Base-by-base conservation (phyloP, 2,329 filamentous ascomycete species). In the Albifimbria verrucaria region DNA sequence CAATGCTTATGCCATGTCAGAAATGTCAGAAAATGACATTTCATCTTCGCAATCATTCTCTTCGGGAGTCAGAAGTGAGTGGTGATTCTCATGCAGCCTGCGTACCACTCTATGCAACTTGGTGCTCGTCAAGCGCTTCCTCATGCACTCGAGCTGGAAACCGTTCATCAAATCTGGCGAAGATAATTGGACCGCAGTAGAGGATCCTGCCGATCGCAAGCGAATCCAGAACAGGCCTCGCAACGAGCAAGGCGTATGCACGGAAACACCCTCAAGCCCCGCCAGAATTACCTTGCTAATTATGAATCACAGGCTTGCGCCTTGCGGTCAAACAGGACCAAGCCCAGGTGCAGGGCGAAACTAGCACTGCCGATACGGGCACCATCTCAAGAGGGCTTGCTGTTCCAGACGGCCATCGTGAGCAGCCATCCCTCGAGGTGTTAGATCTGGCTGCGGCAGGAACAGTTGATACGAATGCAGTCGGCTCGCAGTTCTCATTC, bases 211-310 rank as follows among this genome's bases (percentile, higher is more conserved):
- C 3, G 47, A 59, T 12, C 48, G 55, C 3, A 60, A 59, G 20
- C 54, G 55, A 7, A 55, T 60, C 21, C 58, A 60, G 43, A 60
- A 60, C 44, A 52, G 58, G 24, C 52, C 59, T 53, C 58, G 1
- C 58, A 60, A 6, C 41, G 58, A 18, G 57, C 57, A 1, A 51
- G 57, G 18, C 50, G 58, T 59, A 47, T 15, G 55, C 56, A 2
- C 9, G 22, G 9, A 6, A 12, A 39, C 11, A 39, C 32, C 9
- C 9, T 15, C 9, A 17, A 39, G 12, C 4, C 32, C 11, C 32
- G 32, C 32, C 15, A 7, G 32, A 15, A 39, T 6, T 12, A 15
- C 32, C 15, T 39, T 4, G 7, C 25, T 39, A 11, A 39, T 9
- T 4, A 12, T 3, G 6, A 7, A n/a, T 43, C 3, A 4, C 2